These are phyloP conservation scores for Salix purpurea DNA, from an alignment of 345 rosid genomes.

Conservation along the genomic window DNA sequence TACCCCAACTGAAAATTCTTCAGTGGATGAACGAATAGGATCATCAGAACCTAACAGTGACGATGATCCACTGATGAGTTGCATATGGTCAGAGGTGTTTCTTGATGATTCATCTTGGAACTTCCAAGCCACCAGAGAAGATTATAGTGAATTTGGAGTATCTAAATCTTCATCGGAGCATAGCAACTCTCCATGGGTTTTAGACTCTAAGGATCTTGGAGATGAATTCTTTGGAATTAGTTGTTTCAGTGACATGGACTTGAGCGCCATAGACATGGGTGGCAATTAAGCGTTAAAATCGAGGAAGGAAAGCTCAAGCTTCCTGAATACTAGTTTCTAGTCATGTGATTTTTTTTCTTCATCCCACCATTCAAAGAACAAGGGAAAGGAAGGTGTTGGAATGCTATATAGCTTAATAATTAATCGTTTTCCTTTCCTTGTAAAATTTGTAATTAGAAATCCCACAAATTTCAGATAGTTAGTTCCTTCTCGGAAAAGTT, in stretches of 20 bases:
- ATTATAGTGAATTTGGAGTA: conserved; percentile 33
- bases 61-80: conserved; percentile 21
- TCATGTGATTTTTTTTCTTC: neutral
- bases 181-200: conserved; percentile 41
- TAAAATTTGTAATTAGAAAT: neutral
- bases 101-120: conserved; percentile 45
- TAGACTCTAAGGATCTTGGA: conserved; percentile 34
- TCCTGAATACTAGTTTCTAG: neutral
- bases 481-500: neutral
- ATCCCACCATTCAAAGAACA: neutral
- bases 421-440: neutral
- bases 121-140: conserved; percentile 22
- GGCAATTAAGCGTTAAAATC: conserved; percentile 22
- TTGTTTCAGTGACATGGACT: conserved; percentile 39
- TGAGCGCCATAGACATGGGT: conserved; percentile 19
- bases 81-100: conserved; percentile 34
- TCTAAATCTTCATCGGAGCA: conserved; percentile 26
- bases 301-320: neutral
- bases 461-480: no score
- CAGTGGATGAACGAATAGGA: neutral
- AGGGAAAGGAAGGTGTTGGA: neutral
- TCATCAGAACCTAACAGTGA: conserved; percentile 4
- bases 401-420: neutral
- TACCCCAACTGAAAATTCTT: conserved; percentile 10
- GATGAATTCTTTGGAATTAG: conserved; percentile 40